Base-by-base conservation (phyloP, 2,329 filamentous ascomycete species). In the Venturia effusa region DNA sequence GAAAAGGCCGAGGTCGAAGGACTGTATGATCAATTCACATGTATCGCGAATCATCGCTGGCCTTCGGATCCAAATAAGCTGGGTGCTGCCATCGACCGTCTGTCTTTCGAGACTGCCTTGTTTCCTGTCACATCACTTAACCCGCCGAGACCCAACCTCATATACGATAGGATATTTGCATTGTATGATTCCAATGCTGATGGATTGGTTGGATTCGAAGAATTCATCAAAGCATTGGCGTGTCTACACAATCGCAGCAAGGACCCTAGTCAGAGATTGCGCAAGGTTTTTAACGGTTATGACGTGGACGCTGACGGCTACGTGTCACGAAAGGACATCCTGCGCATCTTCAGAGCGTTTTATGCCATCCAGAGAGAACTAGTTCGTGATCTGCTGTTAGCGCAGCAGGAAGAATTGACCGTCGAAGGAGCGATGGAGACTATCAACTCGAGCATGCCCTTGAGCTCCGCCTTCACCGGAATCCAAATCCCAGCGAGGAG, bases 11-110 rank as follows among this genome's bases (percentile, higher is more conserved):
- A 96, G 74, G 79, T 99, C 6, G 93, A 97, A 75, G 93, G 92
- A 7, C 84, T 96, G 51, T 97, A 92, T 88, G 93, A 97, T 71
- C 93, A 97, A 72, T 99, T 96, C 83, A 92, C 90, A 5, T 97
- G 92, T 73, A 87, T 97, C 75, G 93, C 93, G 51, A 93, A 89
- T 68, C 87, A 93, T 72, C 59, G 22, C 43, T 96, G 89, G 88
- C 79, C 85, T 40, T 84, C 88, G 22, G 93, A 97, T 71, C 89
- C 91, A 0, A 86, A 89, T 69, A 83, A 87, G 27, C 81, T 97
- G 51, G 81, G 83, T 64, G 81, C 93, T 69, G 94, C 92, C 40
- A 95, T 97, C 79, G 92, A 97, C 72, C 86, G 92, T 66, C 89
- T 88, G 74, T 96, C 91, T 0, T 99, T 99, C 75, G 91, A 97